phyloP scores from a whole-genome alignment of 2,329 filamentous ascomycete genomes.

The Diaporthe sp. region DNA sequence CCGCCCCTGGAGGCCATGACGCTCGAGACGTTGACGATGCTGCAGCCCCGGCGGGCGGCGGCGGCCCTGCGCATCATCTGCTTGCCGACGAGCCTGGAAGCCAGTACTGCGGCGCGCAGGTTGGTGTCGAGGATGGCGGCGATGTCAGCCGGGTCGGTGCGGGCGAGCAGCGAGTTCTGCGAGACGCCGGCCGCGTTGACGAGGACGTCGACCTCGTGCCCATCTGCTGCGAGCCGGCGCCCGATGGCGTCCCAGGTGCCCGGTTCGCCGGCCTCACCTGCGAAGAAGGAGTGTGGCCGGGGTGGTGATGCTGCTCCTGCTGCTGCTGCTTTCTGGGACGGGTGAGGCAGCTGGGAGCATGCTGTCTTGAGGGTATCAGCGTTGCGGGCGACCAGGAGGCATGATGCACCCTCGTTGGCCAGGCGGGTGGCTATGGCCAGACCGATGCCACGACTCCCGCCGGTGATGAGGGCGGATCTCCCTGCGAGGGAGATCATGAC shows the following conservation, averaged over 20 bases:
- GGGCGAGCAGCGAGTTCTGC: conserved; percentile 74
- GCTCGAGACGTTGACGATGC: conserved; percentile 87
- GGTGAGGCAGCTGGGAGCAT: conserved; percentile 47
- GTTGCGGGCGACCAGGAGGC: conserved; percentile 74
- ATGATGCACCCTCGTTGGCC: conserved; percentile 70
- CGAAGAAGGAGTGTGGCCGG: conserved; percentile 38
- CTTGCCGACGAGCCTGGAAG: conserved; percentile 67
- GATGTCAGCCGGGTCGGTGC: conserved; percentile 65
- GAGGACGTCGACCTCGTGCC: conserved; percentile 66
- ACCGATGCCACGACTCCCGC: conserved; percentile 80
- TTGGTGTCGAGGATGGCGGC: conserved; percentile 77
- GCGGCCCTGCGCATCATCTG: conserved; percentile 59
- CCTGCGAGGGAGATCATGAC: conserved; percentile 56
- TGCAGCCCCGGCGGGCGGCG: conserved; percentile 51
- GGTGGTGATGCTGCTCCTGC: neutral
- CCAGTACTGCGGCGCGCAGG: conserved; percentile 74
- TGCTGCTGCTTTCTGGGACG: conserved; percentile 40
- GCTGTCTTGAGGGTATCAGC: conserved; percentile 59
- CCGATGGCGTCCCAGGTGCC: conserved; percentile 42
- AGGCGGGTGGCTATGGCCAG: conserved; percentile 77
- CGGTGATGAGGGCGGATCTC: conserved; percentile 74
- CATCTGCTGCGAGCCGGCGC: conserved; percentile 19
- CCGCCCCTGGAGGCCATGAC: conserved; percentile 79
- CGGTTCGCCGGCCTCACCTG: conserved; percentile 45
- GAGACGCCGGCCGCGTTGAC: conserved; percentile 86